phyloP scores from a whole-genome alignment of 2,329 filamentous ascomycete genomes.

The Claviceps pazoutovae region DNA sequence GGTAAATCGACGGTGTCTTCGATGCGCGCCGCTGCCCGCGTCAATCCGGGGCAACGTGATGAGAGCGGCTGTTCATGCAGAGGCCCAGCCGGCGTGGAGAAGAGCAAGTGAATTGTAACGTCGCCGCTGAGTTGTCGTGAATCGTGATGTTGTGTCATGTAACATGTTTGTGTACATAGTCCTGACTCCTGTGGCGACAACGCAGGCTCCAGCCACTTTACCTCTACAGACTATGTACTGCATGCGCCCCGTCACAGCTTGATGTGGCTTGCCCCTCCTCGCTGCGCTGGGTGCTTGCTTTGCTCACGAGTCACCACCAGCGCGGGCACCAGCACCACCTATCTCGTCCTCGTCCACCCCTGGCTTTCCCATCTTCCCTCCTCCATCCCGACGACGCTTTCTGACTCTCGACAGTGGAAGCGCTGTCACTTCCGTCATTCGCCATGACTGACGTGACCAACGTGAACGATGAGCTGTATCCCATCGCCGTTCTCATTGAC shows the following conservation, averaged over 20 bases:
- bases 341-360: slow-evolving; percentile 1
- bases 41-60: too few relatives aligned
- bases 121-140: too few relatives aligned
- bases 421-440: slow-evolving; percentile 25
- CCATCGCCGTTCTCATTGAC: slow-evolving; percentile 98
- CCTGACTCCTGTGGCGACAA: too few relatives aligned
- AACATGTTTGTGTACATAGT: too few relatives aligned
- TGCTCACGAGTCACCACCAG: not conserved
- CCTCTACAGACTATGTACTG: too few relatives aligned
- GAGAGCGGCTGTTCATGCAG: too few relatives aligned
- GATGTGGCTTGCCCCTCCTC: not conserved
- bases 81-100: too few relatives aligned
- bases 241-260: not conserved
- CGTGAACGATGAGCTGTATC: slow-evolving; percentile 97
- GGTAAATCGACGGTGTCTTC: too few relatives aligned
- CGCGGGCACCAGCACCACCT: not conserved
- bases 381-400: slow-evolving; percentile 4
- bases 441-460: slow-evolving; percentile 80
- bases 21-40: too few relatives aligned
- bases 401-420: slow-evolving; percentile 12
- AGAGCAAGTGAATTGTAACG: too few relatives aligned
- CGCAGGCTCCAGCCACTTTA: too few relatives aligned
- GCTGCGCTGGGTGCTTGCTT: not conserved
- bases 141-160: too few relatives aligned
- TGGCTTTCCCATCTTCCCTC: slow-evolving; percentile 3